phyloP scores from a whole-genome alignment of 2,329 filamentous ascomycete species.

The Talaromyces sp. region DNA sequence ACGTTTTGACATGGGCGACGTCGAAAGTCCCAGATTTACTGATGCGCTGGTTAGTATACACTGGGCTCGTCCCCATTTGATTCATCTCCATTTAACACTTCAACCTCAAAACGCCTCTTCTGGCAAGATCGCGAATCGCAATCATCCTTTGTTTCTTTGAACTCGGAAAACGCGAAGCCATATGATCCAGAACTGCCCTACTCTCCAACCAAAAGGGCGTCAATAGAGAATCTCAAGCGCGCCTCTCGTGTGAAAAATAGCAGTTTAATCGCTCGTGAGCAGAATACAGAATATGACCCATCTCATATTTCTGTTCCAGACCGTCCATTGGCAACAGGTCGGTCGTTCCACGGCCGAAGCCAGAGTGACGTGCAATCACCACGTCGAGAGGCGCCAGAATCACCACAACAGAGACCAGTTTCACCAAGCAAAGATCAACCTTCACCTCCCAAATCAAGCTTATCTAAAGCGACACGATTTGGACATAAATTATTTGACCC shows the following conservation, averaged over 20 bases:
- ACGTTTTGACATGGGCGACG: slow-evolving; percentile 22
- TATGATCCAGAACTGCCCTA: slow-evolving; percentile 61
- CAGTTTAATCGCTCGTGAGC: slow-evolving; percentile 91
- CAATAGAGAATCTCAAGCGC: slow-evolving; percentile 91
- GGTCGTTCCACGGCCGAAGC: slow-evolving; percentile 56
- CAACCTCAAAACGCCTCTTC: slow-evolving; percentile 77
- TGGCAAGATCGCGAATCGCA: slow-evolving; percentile 76
- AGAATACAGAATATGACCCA: slow-evolving; percentile 89
- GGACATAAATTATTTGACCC: slow-evolving; percentile 65
- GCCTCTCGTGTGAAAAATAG: slow-evolving; percentile 97
- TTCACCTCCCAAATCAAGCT: slow-evolving; percentile 86
- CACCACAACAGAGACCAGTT: slow-evolving; percentile 35
- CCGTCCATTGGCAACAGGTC: slow-evolving; percentile 68
- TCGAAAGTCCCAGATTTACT: slow-evolving; percentile 13
- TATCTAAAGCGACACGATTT: slow-evolving; percentile 63
- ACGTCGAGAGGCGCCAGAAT: slow-evolving; percentile 11
- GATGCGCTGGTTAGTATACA: slow-evolving; percentile 58
- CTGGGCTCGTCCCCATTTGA: slow-evolving; percentile 80
- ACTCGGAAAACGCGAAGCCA: slow-evolving; percentile 66
- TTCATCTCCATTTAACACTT: slow-evolving; percentile 66
- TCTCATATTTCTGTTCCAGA: slow-evolving; percentile 73
- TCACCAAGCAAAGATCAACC: slow-evolving; percentile 66
- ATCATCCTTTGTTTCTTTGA: slow-evolving; percentile 59
- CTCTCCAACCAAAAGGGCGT: slow-evolving; percentile 75
- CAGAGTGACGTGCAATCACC: slow-evolving; percentile 67